Evolutionary conservation across 1,284 basidiomycete species (phyloP).

Genomic region (Paramarasmius palmivorus): DNA sequence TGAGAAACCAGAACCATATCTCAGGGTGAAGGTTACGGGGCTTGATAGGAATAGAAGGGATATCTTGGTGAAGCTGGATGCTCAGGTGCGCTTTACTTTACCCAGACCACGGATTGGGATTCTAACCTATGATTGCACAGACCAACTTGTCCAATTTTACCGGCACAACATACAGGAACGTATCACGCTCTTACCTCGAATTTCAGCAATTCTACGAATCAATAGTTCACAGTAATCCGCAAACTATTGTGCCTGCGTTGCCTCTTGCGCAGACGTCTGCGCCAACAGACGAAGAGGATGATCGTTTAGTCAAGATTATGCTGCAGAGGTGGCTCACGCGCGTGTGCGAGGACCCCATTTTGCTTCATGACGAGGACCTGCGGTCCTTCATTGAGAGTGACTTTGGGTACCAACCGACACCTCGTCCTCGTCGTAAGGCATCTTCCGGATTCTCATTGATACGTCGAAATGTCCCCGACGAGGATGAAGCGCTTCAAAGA

Average conservation of each 20-base stretch:
- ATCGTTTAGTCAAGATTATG: constrained; percentile 89
- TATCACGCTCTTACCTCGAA: constrained; percentile 88
- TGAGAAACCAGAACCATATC: constrained; percentile 78
- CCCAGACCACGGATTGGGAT: constrained; percentile 5
- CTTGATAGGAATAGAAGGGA: constrained; percentile 93
- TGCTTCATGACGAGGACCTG: constrained; percentile 87
- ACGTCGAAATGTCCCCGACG: constrained; percentile 73
- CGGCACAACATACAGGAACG: constrained; percentile 85
- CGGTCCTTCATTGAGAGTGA: constrained; percentile 93
- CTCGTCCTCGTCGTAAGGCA: constrained; percentile 69
- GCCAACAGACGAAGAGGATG: constrained; percentile 94
- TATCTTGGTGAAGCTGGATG: constrained; percentile 88
- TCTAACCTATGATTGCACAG: constrained; percentile 43
- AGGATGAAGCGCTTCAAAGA: constrained; percentile 82
- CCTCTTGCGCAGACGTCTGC: constrained; percentile 92
- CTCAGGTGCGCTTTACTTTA: constrained; percentile 58
- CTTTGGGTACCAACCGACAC: constrained; percentile 88
- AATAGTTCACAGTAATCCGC: constrained; percentile 80
- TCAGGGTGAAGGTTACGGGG: constrained; percentile 84
- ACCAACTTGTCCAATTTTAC: constrained; percentile 92
- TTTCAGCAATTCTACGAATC: constrained; percentile 92
- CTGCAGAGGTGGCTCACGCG: constrained; percentile 91
- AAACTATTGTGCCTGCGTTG: constrained; percentile 90
- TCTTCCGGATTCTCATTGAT: constrained; percentile 70
- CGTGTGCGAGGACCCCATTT: constrained; percentile 85